phyloP scores from a whole-genome alignment of 2,329 filamentous ascomycete genomes.

The Malbranchea zuffiana region DNA sequence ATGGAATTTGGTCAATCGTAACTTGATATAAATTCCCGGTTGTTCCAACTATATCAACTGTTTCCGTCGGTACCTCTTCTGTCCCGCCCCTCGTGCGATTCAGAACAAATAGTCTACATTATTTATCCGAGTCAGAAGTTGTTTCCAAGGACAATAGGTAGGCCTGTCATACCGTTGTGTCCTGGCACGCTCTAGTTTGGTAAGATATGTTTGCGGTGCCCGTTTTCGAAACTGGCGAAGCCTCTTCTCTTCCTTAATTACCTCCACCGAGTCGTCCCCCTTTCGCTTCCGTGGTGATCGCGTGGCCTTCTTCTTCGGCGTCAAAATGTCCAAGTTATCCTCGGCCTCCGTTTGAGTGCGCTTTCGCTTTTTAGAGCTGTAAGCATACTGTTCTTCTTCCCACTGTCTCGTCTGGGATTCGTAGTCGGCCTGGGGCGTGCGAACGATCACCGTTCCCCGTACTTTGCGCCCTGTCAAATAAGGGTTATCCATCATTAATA shows the following conservation, averaged over 20 bases:
- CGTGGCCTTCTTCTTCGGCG: too few species aligned
- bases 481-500: too few species aligned
- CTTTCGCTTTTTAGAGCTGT: too few species aligned
- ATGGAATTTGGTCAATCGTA: conserved; percentile 41
- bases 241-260: conserved; percentile 26
- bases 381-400: too few species aligned
- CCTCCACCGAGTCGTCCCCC: conserved; percentile 2
- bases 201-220: conserved; percentile 38
- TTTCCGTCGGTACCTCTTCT: conserved; percentile 39
- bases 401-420: too few species aligned
- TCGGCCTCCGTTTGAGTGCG: too few species aligned
- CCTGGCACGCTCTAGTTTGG: conserved; percentile 39
- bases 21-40: conserved; percentile 55
- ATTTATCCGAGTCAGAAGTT: not conserved
- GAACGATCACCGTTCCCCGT: too few species aligned
- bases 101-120: conserved; percentile 45
- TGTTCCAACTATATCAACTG: conserved; percentile 47
- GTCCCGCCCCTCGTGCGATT: conserved; percentile 38
- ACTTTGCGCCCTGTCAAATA: too few species aligned
- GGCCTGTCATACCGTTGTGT: conserved; percentile 33
- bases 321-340: too few species aligned
- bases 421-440: too few species aligned
- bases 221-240: conserved; percentile 31
- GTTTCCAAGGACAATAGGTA: not conserved
- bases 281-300: not conserved